Conservation (phyloP, 306 rosid species). For the Senna siamea region DNA sequence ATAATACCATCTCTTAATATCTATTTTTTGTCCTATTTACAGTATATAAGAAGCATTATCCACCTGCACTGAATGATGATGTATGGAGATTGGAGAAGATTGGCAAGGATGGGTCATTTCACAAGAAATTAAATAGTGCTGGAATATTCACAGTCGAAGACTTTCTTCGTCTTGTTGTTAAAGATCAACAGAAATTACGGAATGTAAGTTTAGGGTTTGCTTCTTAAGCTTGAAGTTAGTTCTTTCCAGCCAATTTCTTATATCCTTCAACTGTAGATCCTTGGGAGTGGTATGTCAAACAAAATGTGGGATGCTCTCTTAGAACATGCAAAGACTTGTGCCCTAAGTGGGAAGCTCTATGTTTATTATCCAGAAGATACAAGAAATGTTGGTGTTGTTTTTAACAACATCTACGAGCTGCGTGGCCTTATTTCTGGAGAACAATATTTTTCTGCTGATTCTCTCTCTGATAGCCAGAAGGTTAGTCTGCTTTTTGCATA, state of each 20-base stretch:
- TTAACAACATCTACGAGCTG: constrained; percentile 86
- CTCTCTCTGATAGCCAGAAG: constrained; percentile 90
- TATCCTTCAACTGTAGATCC: constrained; percentile 68
- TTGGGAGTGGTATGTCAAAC: constrained; percentile 99
- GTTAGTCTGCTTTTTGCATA: constrained; percentile 47
- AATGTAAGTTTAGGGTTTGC: constrained; percentile 60
- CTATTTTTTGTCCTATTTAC: constrained; percentile 42
- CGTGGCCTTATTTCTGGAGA: constrained; percentile 86
- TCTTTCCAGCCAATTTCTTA: constrained; percentile 33
- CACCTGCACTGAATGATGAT: constrained; percentile 83
- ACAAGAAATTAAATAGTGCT: constrained; percentile 70
- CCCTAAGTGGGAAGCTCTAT: constrained; percentile 81
- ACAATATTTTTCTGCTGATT: constrained; percentile 79
- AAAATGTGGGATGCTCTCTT: constrained; percentile 99
- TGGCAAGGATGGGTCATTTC: constrained; percentile 99
- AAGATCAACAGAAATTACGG: constrained; percentile 76
- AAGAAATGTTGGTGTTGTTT: constrained; percentile 86
- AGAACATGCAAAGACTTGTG: constrained; percentile 98
- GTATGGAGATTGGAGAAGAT: constrained; percentile 99
- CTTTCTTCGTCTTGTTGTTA: constrained; percentile 87
- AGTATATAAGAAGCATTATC: constrained; percentile 99
- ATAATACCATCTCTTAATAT: constrained; percentile 20
- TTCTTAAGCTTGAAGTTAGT: constrained; percentile 35
- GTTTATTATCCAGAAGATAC: constrained; percentile 93
- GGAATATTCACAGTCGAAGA: constrained; percentile 71